Base-by-base conservation (phyloP, 2,329 filamentous ascomycete genomes). In the Diplocarpon mali region DNA sequence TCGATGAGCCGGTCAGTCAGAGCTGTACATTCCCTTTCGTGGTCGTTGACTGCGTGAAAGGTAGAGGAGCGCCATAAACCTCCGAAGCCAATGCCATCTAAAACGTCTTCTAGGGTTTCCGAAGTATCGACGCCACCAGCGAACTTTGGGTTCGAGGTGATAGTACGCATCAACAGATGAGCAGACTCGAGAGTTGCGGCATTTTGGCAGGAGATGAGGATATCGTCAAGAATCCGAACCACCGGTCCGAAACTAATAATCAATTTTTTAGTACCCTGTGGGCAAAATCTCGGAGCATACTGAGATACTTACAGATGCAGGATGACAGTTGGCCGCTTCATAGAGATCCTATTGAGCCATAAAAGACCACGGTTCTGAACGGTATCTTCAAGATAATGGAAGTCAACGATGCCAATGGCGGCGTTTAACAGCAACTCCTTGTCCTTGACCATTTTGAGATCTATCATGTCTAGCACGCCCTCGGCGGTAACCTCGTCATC, bases 361-460 rank as follows among this genome's bases (percentile, higher is more conserved):
- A 65, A 58, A 2, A 84, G 63, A 13, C 69, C 74, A 12, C 76
- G 69, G 35, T 72, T 71, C 57, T 83, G 79, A 14, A 78, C 69
- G 1, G 67, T 66, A 45, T 83, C 78, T 46, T 83, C 79, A 7
- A 82, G 64, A 46, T 73, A 74, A 45, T 75, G 72, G 55, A 84
- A 83, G 57, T 84, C 80, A 9, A 83, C 72, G 35, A 83, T 66
- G 55, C 75, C 72, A 44, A 83, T 77, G 1, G 75, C 76, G 2
- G 75, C 75, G 49, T 75, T 77, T 5, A 83, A 67, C 13, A 84
- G 62, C 11, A 83, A 58, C 47, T 82, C 76, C 51, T 75, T 73
- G 49, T 83, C 78, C 42, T 70, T 71, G 54, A 80, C 67, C 5
- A 57, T 48, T 6, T 63, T 59, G 8, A 75, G 55, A 49, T 72